Conservation (phyloP, 805 yeast species). For the Saccharomyces paradoxus region DNA sequence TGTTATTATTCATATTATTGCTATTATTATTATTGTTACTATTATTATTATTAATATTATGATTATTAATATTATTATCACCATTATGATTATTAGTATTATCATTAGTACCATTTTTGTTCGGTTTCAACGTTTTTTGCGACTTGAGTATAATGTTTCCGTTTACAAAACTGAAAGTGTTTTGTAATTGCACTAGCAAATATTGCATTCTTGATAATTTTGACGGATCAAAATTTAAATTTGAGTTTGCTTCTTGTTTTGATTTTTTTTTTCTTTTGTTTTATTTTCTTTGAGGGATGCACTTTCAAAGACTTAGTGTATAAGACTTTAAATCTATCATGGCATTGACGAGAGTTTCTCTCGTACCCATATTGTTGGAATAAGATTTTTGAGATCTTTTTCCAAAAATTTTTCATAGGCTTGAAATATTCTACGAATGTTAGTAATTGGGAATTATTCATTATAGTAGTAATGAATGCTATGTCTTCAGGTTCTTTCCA, state of each 20-base stretch:
- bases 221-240: neutral
- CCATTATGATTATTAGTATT: neutral
- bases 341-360: conserved; percentile 26
- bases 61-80: neutral
- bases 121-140: neutral
- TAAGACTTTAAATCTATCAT: conserved; percentile 24
- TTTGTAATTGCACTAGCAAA: conserved; percentile 10
- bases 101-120: neutral
- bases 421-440: conserved; percentile 22
- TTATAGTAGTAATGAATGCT: conserved; percentile 14
- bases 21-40: neutral
- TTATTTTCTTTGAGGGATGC: conserved; percentile 1
- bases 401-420: conserved; percentile 27
- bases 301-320: conserved; percentile 15
- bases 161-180: conserved; percentile 14
- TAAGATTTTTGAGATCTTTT: conserved; percentile 16
- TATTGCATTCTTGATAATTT: conserved; percentile 7
- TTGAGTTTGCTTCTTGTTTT: neutral
- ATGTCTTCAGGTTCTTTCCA: conserved; percentile 21
- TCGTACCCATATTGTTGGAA: conserved; percentile 11
- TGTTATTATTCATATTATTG: neutral
- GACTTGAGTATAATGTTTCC: conserved; percentile 17
- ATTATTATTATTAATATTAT: neutral
- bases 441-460: conserved; percentile 15
- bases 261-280: neutral